Evolutionary conservation across 2,329 filamentous ascomycete genomes (phyloP).

Genomic region (Trichophyton rubrum): DNA sequence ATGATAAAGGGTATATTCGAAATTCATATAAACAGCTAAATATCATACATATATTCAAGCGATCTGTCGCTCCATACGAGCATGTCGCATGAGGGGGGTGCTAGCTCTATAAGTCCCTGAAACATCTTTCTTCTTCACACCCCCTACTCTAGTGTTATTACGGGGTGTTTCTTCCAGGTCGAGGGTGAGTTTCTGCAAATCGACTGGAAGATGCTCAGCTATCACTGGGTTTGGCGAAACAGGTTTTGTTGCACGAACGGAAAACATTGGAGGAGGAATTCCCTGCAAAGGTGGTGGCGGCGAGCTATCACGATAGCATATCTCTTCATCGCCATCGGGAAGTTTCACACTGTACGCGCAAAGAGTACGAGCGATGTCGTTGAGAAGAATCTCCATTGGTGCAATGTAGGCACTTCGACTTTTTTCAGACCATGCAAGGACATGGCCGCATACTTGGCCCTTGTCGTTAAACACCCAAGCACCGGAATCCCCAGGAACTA

Average conservation of each 20-base stretch:
- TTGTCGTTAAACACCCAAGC: conserved; percentile 82
- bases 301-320: not conserved
- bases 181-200: conserved; percentile 11
- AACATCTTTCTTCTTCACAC: conserved; percentile 14
- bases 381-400: conserved; percentile 80
- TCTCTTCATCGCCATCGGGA: conserved; percentile 38
- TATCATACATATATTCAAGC: conserved; percentile 18
- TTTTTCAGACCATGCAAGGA: conserved; percentile 72
- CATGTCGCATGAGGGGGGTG: conserved; percentile 20
- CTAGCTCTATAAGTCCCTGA: conserved; percentile 14
- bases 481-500: conserved; percentile 75
- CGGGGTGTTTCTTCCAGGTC: conserved; percentile 7
- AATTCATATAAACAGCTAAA: not conserved
- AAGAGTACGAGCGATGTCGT: conserved; percentile 71
- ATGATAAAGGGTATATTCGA: too few relatives aligned
- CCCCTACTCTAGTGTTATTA: not conserved
- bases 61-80: conserved; percentile 28
- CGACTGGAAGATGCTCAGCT: conserved; percentile 11
- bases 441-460: conserved; percentile 77
- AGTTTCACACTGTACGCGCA: conserved; percentile 58
- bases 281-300: not conserved
- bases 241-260: not conserved
- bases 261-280: not conserved
- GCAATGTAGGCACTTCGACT: conserved; percentile 82
- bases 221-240: not conserved